phyloP scores from a whole-genome alignment of 2,329 filamentous ascomycete genomes.

The Beauveria rudraprayagi region DNA sequence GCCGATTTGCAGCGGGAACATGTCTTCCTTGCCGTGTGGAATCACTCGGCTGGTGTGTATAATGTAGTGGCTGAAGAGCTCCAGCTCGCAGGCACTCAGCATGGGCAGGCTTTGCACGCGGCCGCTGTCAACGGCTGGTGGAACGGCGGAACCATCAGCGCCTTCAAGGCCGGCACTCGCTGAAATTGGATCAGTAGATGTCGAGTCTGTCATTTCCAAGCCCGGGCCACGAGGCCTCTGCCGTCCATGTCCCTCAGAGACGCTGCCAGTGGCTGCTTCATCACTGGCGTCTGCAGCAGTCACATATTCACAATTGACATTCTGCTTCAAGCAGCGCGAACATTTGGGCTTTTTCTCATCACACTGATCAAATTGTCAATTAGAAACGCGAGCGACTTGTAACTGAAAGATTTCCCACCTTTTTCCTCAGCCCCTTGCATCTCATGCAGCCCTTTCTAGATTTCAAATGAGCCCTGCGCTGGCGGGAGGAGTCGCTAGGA shows the following conservation, averaged over 20 bases:
- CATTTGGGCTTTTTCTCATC: constrained; percentile 27
- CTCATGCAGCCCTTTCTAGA: constrained; percentile 4
- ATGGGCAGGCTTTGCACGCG: neutral
- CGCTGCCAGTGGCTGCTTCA: constrained; percentile 3
- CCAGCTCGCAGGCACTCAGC: constrained; percentile 21
- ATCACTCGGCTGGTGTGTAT: constrained; percentile 31
- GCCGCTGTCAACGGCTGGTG: neutral
- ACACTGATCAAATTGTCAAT: constrained; percentile 19
- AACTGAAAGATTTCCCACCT: neutral
- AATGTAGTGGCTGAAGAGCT: constrained; percentile 33
- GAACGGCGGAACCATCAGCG: neutral
- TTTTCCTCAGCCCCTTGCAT: constrained; percentile 6
- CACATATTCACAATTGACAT: constrained; percentile 23
- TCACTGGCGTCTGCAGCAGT: neutral
- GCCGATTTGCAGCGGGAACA: constrained; percentile 32
- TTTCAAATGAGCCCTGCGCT: constrained; percentile 7
- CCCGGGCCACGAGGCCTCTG: neutral
- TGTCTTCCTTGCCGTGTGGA: constrained; percentile 28
- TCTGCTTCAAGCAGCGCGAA: constrained; percentile 24
- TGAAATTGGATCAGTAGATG: neutral
- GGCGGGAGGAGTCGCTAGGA: neutral
- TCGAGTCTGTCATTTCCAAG: neutral
- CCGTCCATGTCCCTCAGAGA: neutral
- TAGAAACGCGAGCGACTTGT: no score
- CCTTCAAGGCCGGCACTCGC: neutral